Evolutionary conservation across 2,329 filamentous ascomycete genomes (phyloP).

Genomic region (Calonectria montana): DNA sequence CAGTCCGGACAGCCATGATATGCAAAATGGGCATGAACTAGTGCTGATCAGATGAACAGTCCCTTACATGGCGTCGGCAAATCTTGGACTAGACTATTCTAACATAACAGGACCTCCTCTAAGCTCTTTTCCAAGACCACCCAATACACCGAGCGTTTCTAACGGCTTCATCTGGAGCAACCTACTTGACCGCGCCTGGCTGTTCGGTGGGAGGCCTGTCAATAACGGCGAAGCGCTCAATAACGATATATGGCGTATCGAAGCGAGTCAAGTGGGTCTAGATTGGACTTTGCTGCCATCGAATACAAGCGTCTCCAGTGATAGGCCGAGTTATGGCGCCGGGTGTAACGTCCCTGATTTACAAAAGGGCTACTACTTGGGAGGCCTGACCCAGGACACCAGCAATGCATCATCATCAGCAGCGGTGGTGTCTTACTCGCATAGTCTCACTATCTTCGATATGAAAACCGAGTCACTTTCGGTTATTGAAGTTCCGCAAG

Average conservation of each 20-base stretch:
- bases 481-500: not conserved
- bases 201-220: not conserved
- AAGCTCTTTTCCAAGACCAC: not conserved
- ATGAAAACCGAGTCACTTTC: not conserved
- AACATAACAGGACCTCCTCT: not conserved
- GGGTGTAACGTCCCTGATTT: not conserved
- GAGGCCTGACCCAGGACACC: not conserved
- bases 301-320: not conserved
- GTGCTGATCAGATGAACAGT: not conserved
- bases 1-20: not conserved
- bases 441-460: not conserved
- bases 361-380: not conserved
- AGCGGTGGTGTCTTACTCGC: not conserved
- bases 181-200: not conserved
- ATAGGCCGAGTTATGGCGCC: not conserved
- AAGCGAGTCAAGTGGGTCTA: not conserved
- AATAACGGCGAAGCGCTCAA: not conserved
- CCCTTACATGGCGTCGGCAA: not conserved
- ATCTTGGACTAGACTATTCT: not conserved
- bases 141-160: not conserved
- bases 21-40: not conserved
- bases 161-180: not conserved
- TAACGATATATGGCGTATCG: not conserved
- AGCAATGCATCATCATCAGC: not conserved
- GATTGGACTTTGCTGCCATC: not conserved